A percentile compares a stretch with the other conserved stretches of the same genome.
Evolutionary conservation across 1,284 basidiomycete genomes (phyloP).

Genomic region (Sphagnurus paluster): DNA sequence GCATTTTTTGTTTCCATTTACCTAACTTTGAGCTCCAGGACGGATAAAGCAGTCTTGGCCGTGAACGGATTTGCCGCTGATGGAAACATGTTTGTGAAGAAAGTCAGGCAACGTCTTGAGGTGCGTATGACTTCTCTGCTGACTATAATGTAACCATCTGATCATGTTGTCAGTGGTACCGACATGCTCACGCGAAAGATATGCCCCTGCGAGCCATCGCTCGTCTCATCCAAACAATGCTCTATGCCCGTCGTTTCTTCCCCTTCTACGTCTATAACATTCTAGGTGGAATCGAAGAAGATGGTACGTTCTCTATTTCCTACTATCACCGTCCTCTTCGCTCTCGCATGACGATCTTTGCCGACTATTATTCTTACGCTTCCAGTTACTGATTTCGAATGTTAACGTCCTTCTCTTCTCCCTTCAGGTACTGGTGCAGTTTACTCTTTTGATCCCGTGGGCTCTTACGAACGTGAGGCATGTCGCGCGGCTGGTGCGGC

Average conservation of each 20-base stretch:
- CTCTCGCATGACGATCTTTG: constrained; percentile 18
- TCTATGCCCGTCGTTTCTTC: constrained; percentile 93
- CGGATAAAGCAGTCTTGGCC: constrained; percentile 89
- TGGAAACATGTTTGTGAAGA: constrained; percentile 94
- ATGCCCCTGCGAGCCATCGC: constrained; percentile 93
- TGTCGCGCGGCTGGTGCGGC: constrained; percentile 94
- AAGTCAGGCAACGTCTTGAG: constrained; percentile 90
- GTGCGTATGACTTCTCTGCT: constrained; percentile 41
- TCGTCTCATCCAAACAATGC: constrained; percentile 93
- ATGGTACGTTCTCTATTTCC: constrained; percentile 60
- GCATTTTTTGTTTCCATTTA: constrained; percentile 4
- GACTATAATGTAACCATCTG: constrained; percentile 13
- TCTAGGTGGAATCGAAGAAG: constrained; percentile 91
- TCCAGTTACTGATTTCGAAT: constrained; percentile 5
- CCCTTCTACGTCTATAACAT: constrained; percentile 97
- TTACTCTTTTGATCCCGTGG: constrained; percentile 96
- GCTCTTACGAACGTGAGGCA: constrained; percentile 92
- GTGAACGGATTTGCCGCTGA: constrained; percentile 96
- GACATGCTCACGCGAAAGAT: constrained; percentile 90
- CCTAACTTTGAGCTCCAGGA: constrained; percentile 47
- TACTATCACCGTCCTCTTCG: constrained; percentile 2
- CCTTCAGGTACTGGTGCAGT: constrained; percentile 84
- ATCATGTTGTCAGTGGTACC: constrained; percentile 74
- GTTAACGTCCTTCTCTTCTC: constrained; percentile 14
- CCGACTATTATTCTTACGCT: not conserved